phyloP scores from a whole-genome alignment of 768 basidiomycete species.

The Chalciporus pseudorubinellus region DNA sequence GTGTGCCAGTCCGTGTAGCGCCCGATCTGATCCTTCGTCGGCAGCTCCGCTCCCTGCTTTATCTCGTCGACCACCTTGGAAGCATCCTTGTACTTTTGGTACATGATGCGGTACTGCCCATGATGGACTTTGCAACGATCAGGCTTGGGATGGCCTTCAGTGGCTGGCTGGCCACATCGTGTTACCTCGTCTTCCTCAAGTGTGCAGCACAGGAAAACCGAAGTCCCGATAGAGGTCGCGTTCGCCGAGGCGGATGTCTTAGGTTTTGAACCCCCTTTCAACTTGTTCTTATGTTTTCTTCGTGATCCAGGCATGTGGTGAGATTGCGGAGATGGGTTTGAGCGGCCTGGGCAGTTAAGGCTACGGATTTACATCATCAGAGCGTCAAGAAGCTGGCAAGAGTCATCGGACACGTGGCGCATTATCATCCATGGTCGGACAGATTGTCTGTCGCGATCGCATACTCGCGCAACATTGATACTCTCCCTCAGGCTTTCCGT shows the following conservation, averaged over 20 bases:
- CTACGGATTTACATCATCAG: no score
- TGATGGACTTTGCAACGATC: constrained; percentile 27
- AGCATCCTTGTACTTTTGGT: constrained; percentile 17
- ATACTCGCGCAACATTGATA: constrained; percentile 15
- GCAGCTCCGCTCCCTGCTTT: constrained; percentile 13
- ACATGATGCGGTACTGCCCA: constrained; percentile 22
- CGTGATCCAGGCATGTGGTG: no score
- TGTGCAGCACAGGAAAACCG: constrained; percentile 8
- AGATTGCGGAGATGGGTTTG: no score
- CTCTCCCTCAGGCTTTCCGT: constrained; percentile 24
- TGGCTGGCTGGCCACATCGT: constrained; percentile 17
- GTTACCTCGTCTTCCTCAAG: constrained; percentile 28
- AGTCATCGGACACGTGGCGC: no score
- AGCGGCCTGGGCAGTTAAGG: no score
- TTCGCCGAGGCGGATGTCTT: no score
- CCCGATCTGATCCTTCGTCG: constrained; percentile 15
- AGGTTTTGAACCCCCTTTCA: no score
- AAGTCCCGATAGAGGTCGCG: no score
- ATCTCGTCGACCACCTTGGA: constrained; percentile 24
- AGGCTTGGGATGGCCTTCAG: constrained; percentile 14
- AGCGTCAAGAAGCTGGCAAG: no score
- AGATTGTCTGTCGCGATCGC: constrained; percentile 16
- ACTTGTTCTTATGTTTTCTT: no score
- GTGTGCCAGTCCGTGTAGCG: constrained; percentile 7
- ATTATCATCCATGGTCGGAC: no score